Conservation (phyloP, 441 rosid genomes). For the Brassica balearica region DNA sequence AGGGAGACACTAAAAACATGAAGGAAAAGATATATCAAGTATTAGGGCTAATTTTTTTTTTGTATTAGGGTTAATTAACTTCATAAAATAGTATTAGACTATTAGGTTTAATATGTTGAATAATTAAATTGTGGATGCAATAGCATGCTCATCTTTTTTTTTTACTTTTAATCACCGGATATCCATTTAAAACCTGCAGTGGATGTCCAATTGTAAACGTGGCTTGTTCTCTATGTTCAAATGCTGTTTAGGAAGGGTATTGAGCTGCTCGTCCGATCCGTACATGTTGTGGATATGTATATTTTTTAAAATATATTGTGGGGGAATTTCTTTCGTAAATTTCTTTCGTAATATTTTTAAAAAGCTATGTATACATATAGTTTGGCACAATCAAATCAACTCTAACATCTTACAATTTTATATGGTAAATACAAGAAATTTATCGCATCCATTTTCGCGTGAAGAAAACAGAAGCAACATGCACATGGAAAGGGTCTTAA, state of each 20-base stretch:
- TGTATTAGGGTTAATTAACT: too few relatives aligned
- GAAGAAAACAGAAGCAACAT: conserved; percentile 3
- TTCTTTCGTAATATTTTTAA: neutral
- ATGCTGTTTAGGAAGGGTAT: neutral
- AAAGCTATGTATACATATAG: neutral
- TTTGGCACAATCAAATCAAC: neutral
- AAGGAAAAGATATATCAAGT: too few relatives aligned
- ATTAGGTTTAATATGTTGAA: too few relatives aligned
- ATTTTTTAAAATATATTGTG: neutral
- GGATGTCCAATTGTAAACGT: neutral
- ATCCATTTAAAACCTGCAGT: neutral
- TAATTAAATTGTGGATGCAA: neutral
- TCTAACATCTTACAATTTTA: conserved; percentile 23
- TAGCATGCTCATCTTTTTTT: neutral
- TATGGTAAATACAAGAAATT: neutral
- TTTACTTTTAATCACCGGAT: neutral
- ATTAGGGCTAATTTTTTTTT: too few relatives aligned
- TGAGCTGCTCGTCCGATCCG: neutral
- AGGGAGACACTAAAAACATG: too few relatives aligned
- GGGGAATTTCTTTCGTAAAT: neutral
- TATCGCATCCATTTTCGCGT: conserved; percentile 15
- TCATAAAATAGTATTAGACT: too few relatives aligned
- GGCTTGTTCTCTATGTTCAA: neutral
- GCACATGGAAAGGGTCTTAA: conserved; percentile 18
- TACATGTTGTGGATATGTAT: neutral